A percentile compares a stretch with the other conserved stretches of the same genome.
These are phyloP conservation scores for Populus hybrid DNA, from an alignment of 441 rosid genomes.

Conservation along the genomic window DNA sequence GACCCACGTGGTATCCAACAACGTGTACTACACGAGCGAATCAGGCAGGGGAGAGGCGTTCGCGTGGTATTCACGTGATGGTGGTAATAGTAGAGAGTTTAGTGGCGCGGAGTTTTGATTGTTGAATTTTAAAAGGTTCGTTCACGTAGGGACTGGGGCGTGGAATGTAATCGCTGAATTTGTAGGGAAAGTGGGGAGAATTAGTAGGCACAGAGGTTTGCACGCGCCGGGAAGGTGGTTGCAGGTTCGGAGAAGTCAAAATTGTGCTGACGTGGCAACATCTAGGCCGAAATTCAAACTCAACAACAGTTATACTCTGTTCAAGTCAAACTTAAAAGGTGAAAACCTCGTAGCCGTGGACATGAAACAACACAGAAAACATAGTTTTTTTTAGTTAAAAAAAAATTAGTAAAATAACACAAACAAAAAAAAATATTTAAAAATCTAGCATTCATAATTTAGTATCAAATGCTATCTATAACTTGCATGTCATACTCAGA, in stretches of 20 bases:
- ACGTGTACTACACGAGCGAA: background rate
- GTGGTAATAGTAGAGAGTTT: background rate
- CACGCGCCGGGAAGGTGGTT: constrained; percentile 20
- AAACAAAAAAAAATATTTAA: too few species aligned
- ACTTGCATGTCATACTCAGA: too few species aligned
- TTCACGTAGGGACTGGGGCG: constrained; percentile 13
- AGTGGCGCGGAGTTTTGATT: constrained; percentile 31
- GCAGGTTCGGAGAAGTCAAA: background rate
- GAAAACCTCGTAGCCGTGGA: background rate
- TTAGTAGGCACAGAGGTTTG: background rate
- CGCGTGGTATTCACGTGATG: background rate
- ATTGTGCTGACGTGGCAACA: background rate
- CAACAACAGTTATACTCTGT: background rate
- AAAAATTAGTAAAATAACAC: too few species aligned
- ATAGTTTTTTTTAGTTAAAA: background rate
- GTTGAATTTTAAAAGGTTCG: background rate
- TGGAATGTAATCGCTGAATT: background rate
- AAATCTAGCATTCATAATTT: too few species aligned
- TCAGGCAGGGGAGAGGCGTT: background rate
- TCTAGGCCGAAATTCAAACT: constrained; percentile 6
- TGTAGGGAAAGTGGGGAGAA: too few species aligned
- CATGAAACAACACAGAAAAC: background rate
- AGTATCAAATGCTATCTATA: too few species aligned
- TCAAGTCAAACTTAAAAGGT: background rate
- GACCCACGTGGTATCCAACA: constrained; percentile 4